Evolutionary conservation across 2,329 filamentous ascomycete species (phyloP).

Genomic region (Aspergillus sp.): DNA sequence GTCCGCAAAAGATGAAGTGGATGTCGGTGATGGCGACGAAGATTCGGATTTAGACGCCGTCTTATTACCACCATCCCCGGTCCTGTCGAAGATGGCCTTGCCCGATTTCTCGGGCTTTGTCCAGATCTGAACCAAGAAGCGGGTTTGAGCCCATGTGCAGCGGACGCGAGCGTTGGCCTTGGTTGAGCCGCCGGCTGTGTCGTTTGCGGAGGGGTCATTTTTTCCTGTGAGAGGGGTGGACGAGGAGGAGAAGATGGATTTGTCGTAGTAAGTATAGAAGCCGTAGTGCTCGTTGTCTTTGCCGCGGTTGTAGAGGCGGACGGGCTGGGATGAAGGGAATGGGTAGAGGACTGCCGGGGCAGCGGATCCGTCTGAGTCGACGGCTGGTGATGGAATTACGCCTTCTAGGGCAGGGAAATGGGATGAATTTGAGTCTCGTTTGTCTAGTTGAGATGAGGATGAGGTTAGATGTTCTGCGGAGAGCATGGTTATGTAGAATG

Average conservation of each 20-base stretch:
- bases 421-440: slow-evolving; percentile 8
- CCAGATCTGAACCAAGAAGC: slow-evolving; percentile 64
- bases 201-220: slow-evolving; percentile 40
- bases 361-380: slow-evolving; percentile 69
- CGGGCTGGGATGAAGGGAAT: slow-evolving; percentile 66
- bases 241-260: slow-evolving; percentile 77
- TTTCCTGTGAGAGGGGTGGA: slow-evolving; percentile 47
- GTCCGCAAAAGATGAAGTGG: slow-evolving; percentile 12
- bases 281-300: slow-evolving; percentile 82
- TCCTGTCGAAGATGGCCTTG: slow-evolving; percentile 25
- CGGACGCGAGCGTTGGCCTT: slow-evolving; percentile 47
- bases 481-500: slow-evolving; percentile 81
- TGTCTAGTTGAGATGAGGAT: slow-evolving; percentile 40
- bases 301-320: slow-evolving; percentile 83
- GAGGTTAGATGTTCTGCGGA: slow-evolving; percentile 28
- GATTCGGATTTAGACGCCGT: neutral
- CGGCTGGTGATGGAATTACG: slow-evolving; percentile 63
- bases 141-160: slow-evolving; percentile 62
- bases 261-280: slow-evolving; percentile 90
- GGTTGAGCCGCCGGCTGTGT: slow-evolving; percentile 49
- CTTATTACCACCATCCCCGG: neutral
- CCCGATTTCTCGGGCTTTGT: slow-evolving; percentile 47
- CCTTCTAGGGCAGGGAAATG: slow-evolving; percentile 49
- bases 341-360: slow-evolving; percentile 72
- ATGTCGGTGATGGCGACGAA: slow-evolving; percentile 1